phyloP scores from a whole-genome alignment of 1,139 yeast genomes.

The Yamadazyma diospyri region DNA sequence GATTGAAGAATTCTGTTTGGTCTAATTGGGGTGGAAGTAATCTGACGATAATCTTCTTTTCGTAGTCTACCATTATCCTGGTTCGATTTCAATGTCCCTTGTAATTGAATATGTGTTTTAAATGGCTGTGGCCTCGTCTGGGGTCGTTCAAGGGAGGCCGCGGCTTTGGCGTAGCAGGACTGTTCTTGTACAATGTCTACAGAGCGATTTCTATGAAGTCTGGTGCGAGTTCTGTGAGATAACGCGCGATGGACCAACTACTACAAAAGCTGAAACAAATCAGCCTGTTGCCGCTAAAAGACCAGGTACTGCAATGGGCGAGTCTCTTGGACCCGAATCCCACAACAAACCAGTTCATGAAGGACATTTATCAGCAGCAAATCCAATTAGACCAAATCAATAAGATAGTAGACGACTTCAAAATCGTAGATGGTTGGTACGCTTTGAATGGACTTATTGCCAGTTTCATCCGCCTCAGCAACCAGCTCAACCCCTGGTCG shows the following conservation, averaged over 20 bases:
- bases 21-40: slow-evolving; percentile 16
- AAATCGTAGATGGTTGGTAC: slow-evolving; percentile 27
- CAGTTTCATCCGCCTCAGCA: slow-evolving; percentile 49
- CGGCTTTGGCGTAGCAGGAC: too few species aligned
- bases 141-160: too few species aligned
- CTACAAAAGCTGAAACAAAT: slow-evolving; percentile 8
- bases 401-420: slow-evolving; percentile 8
- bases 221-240: slow-evolving; percentile 2
- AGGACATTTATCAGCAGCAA: slow-evolving; percentile 6
- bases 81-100: too few species aligned
- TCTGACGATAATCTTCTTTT: slow-evolving; percentile 14
- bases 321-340: slow-evolving; percentile 8
- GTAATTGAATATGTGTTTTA: too few species aligned
- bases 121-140: too few species aligned
- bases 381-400: neutral
- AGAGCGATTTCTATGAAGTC: too few species aligned
- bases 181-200: too few species aligned
- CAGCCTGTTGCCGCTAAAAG: slow-evolving; percentile 5
- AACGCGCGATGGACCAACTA: slow-evolving; percentile 10
- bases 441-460: slow-evolving; percentile 52
- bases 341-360: slow-evolving; percentile 5
- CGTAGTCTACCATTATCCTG: slow-evolving; percentile 6
- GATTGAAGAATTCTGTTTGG: slow-evolving; percentile 13
- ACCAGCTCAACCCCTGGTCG: slow-evolving; percentile 61
- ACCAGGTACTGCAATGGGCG: slow-evolving; percentile 7